A percentile compares a stretch with the other conserved stretches of the same genome.
These are phyloP conservation scores for Byssochlamys sp. DNA, from an alignment of 2,329 filamentous ascomycete species.

Conservation along the genomic window DNA sequence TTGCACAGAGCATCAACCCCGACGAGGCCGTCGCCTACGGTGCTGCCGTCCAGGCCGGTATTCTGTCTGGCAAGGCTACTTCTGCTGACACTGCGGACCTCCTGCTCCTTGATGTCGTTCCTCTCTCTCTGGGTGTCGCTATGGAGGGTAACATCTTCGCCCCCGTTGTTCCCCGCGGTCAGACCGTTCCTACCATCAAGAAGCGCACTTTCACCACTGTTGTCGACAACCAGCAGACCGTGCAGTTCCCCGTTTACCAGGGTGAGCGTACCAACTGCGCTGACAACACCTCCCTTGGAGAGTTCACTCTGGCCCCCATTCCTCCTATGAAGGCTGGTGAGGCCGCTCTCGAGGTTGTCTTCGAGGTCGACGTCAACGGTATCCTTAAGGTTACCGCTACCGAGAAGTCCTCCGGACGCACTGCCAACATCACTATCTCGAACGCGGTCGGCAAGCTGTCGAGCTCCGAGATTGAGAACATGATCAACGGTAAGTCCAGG, in stretches of 20 bases:
- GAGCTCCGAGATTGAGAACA: constrained; percentile 86
- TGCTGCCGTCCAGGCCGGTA: constrained; percentile 96
- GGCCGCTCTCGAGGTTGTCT: constrained; percentile 91
- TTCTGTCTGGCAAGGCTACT: constrained; percentile 94
- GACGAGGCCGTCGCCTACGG: constrained; percentile 98
- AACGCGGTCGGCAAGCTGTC: constrained; percentile 99
- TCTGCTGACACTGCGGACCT: constrained; percentile 90
- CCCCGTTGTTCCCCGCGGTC: constrained; percentile 72
- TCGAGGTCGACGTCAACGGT: constrained; percentile 99
- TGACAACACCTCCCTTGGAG: constrained; percentile 94
- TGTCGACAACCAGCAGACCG: constrained; percentile 59
- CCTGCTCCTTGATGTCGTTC: constrained; percentile 89
- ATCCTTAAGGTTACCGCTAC: constrained; percentile 98
- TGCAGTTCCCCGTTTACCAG: constrained; percentile 88
- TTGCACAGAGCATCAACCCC: constrained; percentile 74
- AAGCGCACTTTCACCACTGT: constrained; percentile 80
- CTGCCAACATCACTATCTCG: constrained; percentile 98
- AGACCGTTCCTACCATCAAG: constrained; percentile 70
- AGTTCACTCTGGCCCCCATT: constrained; percentile 88
- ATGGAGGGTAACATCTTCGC: constrained; percentile 99
- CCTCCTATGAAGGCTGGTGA: constrained; percentile 85
- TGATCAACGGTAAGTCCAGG: constrained; percentile 64
- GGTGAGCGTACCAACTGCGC: constrained; percentile 97
- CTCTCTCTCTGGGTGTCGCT: constrained; percentile 92
- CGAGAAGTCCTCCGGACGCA: constrained; percentile 96